Evolutionary conservation across 2,329 filamentous ascomycete species (phyloP).

Genomic region (Anthostomella pinea): DNA sequence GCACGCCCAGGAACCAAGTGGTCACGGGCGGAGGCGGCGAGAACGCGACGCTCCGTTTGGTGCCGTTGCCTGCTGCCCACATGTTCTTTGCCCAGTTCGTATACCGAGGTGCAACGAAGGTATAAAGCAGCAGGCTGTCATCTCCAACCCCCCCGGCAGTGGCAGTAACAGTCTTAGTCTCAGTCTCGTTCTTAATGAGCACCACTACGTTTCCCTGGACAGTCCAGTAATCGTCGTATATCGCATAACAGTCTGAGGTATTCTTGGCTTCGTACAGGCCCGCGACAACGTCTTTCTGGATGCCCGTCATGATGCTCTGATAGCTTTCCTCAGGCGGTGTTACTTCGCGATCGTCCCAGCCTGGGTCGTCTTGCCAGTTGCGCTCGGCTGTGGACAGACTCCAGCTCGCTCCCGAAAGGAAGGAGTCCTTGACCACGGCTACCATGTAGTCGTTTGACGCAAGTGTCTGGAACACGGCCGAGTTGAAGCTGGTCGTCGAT

Average conservation of each 20-base stretch:
- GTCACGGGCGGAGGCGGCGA: constrained; percentile 9
- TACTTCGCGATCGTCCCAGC: constrained; percentile 12
- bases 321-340: constrained; percentile 10
- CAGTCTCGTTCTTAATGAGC: constrained; percentile 15
- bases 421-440: constrained; percentile 16
- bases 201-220: constrained; percentile 18
- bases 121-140: constrained; percentile 20
- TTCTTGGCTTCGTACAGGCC: constrained; percentile 10
- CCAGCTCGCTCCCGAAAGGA: constrained; percentile 12
- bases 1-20: constrained; percentile 19
- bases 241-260: constrained; percentile 12
- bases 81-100: constrained; percentile 27
- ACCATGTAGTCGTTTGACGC: constrained; percentile 18
- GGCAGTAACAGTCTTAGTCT: no score
- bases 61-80: constrained; percentile 27
- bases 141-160: constrained; percentile 1
- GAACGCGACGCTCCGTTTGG: constrained; percentile 1
- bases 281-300: constrained; percentile 13
- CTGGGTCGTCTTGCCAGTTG: constrained; percentile 12
- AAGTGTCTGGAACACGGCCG: constrained; percentile 18
- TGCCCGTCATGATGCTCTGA: constrained; percentile 6
- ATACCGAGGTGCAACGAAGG: constrained; percentile 12
- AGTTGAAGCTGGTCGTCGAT: constrained; percentile 12
- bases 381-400: constrained; percentile 10
- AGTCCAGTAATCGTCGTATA: constrained; percentile 20